Conservation (phyloP, 2,329 filamentous ascomycete genomes). For the Sordariomycetes sp. region DNA sequence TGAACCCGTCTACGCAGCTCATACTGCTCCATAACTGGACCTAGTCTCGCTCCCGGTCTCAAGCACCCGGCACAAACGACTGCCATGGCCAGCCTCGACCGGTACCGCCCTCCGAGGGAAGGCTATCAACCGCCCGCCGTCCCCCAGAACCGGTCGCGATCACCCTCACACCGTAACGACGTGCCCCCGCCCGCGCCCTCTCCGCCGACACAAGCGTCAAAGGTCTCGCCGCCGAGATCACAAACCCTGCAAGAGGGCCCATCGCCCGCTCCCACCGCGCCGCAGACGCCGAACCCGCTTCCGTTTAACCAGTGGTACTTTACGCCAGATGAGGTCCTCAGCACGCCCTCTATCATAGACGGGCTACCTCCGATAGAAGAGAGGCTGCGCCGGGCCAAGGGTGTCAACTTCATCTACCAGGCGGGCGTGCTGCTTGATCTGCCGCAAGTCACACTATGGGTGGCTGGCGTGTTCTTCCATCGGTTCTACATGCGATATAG, state of each 20-base stretch:
- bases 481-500: conserved; percentile 87
- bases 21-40: not conserved
- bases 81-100: conserved; percentile 45
- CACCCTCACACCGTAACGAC: conserved; percentile 35
- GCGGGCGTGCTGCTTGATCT: conserved; percentile 86
- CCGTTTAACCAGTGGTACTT: conserved; percentile 72
- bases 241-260: conserved; percentile 25
- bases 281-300: conserved; percentile 20
- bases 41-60: not conserved
- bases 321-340: conserved; percentile 65
- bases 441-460: conserved; percentile 82
- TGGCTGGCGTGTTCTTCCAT: conserved; percentile 89
- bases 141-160: conserved; percentile 31
- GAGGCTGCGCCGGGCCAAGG: conserved; percentile 70
- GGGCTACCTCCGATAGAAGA: conserved; percentile 69
- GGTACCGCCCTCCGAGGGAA: conserved; percentile 43
- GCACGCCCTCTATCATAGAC: conserved; percentile 73
- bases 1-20: not conserved
- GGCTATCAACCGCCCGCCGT: conserved; percentile 40
- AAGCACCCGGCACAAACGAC: not conserved
- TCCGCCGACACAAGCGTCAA: conserved; percentile 40
- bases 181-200: conserved; percentile 49
- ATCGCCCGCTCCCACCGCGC: conserved; percentile 24
- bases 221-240: conserved; percentile 39
- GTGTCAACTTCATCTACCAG: conserved; percentile 92